Conservation (phyloP, 352 stramenopile genomes). For the Pythium pyrilobum region DNA sequence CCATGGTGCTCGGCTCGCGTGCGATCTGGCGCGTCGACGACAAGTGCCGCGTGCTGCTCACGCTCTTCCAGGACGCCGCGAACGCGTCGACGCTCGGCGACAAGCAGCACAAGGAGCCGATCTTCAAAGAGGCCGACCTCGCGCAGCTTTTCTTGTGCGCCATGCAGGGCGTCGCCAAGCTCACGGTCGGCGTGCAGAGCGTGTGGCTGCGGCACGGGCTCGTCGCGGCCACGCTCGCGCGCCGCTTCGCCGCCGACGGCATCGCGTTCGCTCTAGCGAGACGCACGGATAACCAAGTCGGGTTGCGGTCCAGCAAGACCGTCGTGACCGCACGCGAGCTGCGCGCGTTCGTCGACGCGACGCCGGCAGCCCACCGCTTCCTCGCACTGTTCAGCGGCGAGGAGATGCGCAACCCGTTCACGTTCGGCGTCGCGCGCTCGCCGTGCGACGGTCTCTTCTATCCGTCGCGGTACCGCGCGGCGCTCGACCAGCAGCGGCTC, state of each 20-base stretch:
- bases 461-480: conserved; percentile 2
- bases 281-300: neutral
- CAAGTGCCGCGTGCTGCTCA: conserved; percentile 45
- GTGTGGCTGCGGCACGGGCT: conserved; percentile 36
- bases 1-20: conserved; percentile 46
- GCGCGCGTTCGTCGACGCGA: conserved; percentile 26
- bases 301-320: neutral
- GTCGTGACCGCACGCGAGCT: conserved; percentile 22
- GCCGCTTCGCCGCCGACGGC: conserved; percentile 16
- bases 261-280: conserved; percentile 4
- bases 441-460: conserved; percentile 9
- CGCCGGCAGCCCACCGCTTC: conserved; percentile 34
- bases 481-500: conserved; percentile 22
- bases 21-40: conserved; percentile 60
- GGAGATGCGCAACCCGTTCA: conserved; percentile 61
- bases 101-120: conserved; percentile 14
- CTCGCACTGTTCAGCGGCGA: conserved; percentile 51
- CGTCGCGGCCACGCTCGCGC: conserved; percentile 13
- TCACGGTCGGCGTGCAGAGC: conserved; percentile 35
- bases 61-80: conserved; percentile 46
- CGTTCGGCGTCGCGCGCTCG: conserved; percentile 17
- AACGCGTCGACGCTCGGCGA: conserved; percentile 11
- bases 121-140: conserved; percentile 53
- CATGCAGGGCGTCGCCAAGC: conserved; percentile 46
- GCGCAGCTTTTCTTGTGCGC: conserved; percentile 47